Base-by-base conservation (phyloP, 345 rosid species). In the Xanthoceras sorbifolium region DNA sequence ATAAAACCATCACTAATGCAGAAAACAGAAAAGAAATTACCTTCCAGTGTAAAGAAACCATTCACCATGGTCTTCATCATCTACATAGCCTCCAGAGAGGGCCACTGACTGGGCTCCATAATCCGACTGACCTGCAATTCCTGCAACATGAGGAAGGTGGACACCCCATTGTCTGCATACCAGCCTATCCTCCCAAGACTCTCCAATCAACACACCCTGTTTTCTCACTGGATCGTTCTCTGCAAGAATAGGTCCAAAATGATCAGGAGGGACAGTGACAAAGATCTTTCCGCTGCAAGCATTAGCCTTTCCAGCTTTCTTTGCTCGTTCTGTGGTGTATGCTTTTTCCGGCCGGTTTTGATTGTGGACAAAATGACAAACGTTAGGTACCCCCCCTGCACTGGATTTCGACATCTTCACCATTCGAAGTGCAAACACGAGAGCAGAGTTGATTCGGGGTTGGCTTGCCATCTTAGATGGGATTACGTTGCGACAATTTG, bases 51-150 rank as follows among this genome's bases (percentile, higher is more conserved):
- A 89, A 20, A 89, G 88, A 60, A 91, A 91, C 94, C 94, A 92
- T 67, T 89, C 89, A 28, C 98, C 98, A 59, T 92, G 96, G 34
- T 94, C 98, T 69, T 92, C 93, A 18, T 94, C 98, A 38, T 94
- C 96, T 34, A 73, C 25, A 70, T 94, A 94, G 1, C 98, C 97
- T 38, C 96, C 93, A 26, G 96, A 91, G 54, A 92, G 90, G 1
- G 85, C 95, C n/a, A 94, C 92, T 0, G 97, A 94, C 78, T 90
- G 98, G 9, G 97, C 86, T 64, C 97, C 98, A 84, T 83, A 65
- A 0, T n/a, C 34, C 4, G 91, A 76, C 82, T 94, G 96, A 1
- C 97, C 98, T 50, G 93, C 91, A 69, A 91, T 94, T 14, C 97
- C 96, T 6, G 92, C 83, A 63, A 94, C 86, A 78, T 86, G 93